These are phyloP conservation scores for Naematelia aurantialba DNA, from an alignment of 768 basidiomycete species.

Conservation along the genomic window DNA sequence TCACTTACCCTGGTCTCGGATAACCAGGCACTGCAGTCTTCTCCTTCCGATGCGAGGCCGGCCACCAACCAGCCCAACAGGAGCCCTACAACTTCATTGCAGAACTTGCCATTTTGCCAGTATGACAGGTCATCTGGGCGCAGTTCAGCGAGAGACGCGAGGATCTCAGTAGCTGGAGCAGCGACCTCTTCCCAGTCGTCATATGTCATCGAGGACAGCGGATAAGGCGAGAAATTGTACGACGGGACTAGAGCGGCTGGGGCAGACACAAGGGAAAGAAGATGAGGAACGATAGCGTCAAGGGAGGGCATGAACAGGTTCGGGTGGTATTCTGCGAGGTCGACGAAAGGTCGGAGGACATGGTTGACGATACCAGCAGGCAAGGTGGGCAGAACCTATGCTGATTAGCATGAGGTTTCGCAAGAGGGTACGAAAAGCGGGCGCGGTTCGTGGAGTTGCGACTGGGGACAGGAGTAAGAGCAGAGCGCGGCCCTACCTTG, in stretches of 20 bases:
- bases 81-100: conserved; percentile 40
- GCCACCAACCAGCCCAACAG: conserved; percentile 35
- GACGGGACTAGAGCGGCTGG: conserved; percentile 10
- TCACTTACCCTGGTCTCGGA: conserved; percentile 66
- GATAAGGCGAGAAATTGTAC: conserved; percentile 23
- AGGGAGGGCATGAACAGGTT: conserved; percentile 25
- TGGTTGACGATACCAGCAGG: conserved; percentile 23
- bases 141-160: conserved; percentile 75
- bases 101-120: conserved; percentile 60
- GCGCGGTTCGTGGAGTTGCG: neutral
- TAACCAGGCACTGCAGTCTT: conserved; percentile 58
- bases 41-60: conserved; percentile 44
- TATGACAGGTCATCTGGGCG: conserved; percentile 73
- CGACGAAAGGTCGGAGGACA: conserved; percentile 33
- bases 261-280: conserved; percentile 25
- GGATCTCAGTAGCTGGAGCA: conserved; percentile 72
- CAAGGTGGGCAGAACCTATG: conserved; percentile 21
- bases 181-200: conserved; percentile 69
- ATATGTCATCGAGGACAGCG: conserved; percentile 35
- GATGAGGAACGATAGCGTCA: conserved; percentile 18
- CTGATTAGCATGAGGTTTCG: neutral
- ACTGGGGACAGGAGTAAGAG: neutral
- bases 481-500: conserved; percentile 22
- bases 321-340: conserved; percentile 34
- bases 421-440: neutral